A percentile compares a stretch with the other conserved stretches of the same genome.
Conservation (phyloP, 345 rosid genomes). For the Corymbia maculata region DNA sequence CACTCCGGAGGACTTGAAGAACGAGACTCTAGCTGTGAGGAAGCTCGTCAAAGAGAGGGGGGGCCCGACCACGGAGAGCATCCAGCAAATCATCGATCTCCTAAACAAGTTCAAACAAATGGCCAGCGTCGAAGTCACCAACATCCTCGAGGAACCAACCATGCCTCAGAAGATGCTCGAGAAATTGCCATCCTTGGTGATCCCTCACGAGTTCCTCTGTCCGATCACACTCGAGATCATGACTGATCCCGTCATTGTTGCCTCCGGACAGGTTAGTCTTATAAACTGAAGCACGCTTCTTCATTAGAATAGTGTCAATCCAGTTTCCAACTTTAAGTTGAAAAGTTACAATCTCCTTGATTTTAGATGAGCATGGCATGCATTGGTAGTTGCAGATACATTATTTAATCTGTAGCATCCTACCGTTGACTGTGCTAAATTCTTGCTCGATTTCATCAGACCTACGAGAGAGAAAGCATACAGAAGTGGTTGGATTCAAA, state of each 20-base stretch:
- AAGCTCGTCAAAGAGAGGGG: constrained; percentile 35
- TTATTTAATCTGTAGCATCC: not conserved
- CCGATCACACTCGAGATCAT: constrained; percentile 79
- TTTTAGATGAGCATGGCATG: not conserved
- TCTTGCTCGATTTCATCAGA: constrained; percentile 10
- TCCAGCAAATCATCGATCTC: constrained; percentile 45
- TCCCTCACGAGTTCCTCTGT: constrained; percentile 75
- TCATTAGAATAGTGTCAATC: not conserved
- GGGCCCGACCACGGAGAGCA: constrained; percentile 20
- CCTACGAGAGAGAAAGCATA: constrained; percentile 66
- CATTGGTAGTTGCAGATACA: not conserved
- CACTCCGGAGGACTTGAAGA: constrained; percentile 38
- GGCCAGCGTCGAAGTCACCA: constrained; percentile 41
- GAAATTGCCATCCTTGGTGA: constrained; percentile 34
- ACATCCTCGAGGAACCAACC: constrained; percentile 23
- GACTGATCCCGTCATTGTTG: constrained; percentile 70
- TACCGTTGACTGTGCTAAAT: not conserved
- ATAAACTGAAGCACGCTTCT: not conserved
- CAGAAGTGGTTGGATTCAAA: constrained; percentile 64
- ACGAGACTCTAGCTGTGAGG: constrained; percentile 46
- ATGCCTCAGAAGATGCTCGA: constrained; percentile 11
- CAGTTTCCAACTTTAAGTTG: not conserved
- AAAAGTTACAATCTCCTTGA: not conserved
- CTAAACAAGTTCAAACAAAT: constrained; percentile 55
- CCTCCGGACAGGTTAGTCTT: constrained; percentile 63